Evolutionary conservation across 75 land plant genomes (phyloP), one percentile per base, ranked within the genome.

Genomic region (Ceratopteris richardii): DNA sequence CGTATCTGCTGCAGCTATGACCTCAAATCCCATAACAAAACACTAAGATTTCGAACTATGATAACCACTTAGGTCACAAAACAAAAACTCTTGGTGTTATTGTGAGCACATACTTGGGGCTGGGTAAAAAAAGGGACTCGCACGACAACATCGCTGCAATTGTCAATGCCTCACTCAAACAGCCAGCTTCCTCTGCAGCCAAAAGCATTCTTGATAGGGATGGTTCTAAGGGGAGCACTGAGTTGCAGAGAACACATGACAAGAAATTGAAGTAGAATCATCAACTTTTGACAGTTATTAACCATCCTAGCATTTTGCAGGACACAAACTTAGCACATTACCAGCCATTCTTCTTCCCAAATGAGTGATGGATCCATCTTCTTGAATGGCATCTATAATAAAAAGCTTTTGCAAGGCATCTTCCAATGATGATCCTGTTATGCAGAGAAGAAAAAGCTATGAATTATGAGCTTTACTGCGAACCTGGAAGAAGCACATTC

Each of bases 191-290:
- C 78, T 90, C 83, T 55, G 99, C 99, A 63, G 86, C 99, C 40
- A 90, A 61, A 36, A 95, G 63, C 27, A 89, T 82, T 66, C 97
- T 84, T 61, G 97, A 81, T 26, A 95, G 88, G 50, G 99, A 92
- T 27, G 99, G 88, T 36, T 95, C 99, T 48, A 95, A 50, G 23
- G 99, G 99, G 63, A 95, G 86, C 71, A 83, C 95, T 78, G 75
- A 33, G 70, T 1, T 23, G 28, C 22, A 14, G 22, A 11, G 24
- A 22, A 1, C 1, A 1, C 14, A 48, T 48, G 19, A 47, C 12
- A 6, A 50, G 50, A 26, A 20, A 47, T 2, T 4, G 14, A 29
- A 62, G 3, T 5, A 17, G 4, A 46, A n/a, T 46, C 4, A 17
- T 9, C 9, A 33, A n/a, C n/a, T n/a, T n/a, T n/a, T n/a, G n/a